phyloP scores from a whole-genome alignment of 176 grass and related monocot species.

The Oryza officinalis region DNA sequence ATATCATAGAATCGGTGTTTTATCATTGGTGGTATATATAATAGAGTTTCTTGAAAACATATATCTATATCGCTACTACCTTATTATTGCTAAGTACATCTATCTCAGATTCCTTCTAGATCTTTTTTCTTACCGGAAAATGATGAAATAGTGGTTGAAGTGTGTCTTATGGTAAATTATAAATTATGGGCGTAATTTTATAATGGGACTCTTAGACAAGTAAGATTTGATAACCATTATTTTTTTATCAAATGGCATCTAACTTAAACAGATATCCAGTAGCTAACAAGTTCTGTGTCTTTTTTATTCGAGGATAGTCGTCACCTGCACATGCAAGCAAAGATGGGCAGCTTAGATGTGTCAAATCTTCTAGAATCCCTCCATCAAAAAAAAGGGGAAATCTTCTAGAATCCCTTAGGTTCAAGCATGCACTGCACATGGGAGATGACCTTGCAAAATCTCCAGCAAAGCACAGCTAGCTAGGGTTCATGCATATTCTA shows the following conservation, averaged over 20 bases:
- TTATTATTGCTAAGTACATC: too few relatives aligned
- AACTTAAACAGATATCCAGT: background rate
- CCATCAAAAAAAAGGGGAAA: background rate
- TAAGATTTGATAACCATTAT: background rate
- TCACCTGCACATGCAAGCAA: too few relatives aligned
- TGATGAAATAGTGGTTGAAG: background rate
- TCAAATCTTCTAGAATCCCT: too few relatives aligned
- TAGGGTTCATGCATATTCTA: background rate
- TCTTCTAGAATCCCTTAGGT: background rate
- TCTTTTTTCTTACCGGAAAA: too few relatives aligned
- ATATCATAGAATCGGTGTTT: too few relatives aligned
- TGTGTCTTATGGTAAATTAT: background rate
- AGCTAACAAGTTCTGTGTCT: background rate
- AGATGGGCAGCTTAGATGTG: too few relatives aligned
- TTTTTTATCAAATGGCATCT: background rate
- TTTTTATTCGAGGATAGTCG: too few relatives aligned
- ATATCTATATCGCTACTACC: too few relatives aligned
- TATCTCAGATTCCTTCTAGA: too few relatives aligned
- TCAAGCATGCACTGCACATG: background rate
- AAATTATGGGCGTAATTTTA: background rate
- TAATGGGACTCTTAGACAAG: background rate
- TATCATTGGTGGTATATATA: too few relatives aligned
- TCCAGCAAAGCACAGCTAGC: background rate
- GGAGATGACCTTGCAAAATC: background rate
- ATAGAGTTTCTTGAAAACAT: too few relatives aligned